Base-by-base conservation (phyloP, 352 stramenopile species). In the Phytophthora syringae region DNA sequence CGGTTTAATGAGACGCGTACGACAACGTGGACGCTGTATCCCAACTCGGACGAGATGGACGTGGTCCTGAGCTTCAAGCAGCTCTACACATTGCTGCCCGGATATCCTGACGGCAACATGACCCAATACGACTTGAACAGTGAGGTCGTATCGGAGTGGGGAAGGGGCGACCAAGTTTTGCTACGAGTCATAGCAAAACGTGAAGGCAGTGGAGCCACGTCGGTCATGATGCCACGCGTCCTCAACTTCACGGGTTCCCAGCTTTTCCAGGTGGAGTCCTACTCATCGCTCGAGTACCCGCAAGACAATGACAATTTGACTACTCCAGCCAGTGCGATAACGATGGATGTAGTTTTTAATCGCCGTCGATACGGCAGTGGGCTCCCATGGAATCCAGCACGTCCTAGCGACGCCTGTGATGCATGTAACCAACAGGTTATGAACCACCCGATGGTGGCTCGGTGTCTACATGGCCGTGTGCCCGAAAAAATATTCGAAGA, bases 61-160 rank as follows among this genome's bases (percentile, higher is more conserved):
- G 47, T 81, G 7, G 69, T 79, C 5, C 48, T 86, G 44, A 88
- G 79, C 58, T 81, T 88, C 62, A 85, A 86, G 61, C 79, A 86
- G 55, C 64, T 88, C 7, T 84, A 77, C 67, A 84, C 79, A 34
- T 37, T 83, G 11, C 52, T 86, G n/a, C 71, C 79, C 1, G 72
- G 67, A 11, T 81, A 75, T 49, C 63, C 55, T 7, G 42, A 48
- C 36, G 63, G 56, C 45, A 68, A 75, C 24, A 57, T 52, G 16
- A 55, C 49, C 0, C 52, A 70, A n/a, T 30, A 45, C 3, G 52
- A 45, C 20, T 34, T 74, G 22, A 63, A 74, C 43, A 44, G 45
- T 13, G 60, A 63, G 4, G 52, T 72, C n/a, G 79, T 80, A 43
- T 79, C 52, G 13, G 62, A 66, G 21, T 71, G 63, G 56, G 55